A percentile compares a stretch with the other conserved stretches of the same genome.
Evolutionary conservation across 805 yeast genomes (phyloP).

Genomic region (Blastobotrys americana): DNA sequence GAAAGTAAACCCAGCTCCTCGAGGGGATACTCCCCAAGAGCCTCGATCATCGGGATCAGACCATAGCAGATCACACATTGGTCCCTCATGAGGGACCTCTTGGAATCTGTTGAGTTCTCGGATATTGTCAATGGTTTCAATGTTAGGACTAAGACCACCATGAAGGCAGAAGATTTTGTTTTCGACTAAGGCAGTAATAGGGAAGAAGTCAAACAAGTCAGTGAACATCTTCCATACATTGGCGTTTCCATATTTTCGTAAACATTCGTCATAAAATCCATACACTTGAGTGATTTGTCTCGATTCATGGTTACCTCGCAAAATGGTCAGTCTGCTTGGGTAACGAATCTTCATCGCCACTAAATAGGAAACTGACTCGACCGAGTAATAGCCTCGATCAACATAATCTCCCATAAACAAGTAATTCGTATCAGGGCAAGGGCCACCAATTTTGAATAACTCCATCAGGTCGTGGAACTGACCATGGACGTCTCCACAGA

Average conservation of each 20-base stretch:
- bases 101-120: conserved; percentile 88
- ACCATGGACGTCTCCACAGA: conserved; percentile 96
- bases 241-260: conserved; percentile 89
- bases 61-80: conserved; percentile 96
- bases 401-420: conserved; percentile 87
- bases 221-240: conserved; percentile 92
- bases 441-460: conserved; percentile 90
- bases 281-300: conserved; percentile 96
- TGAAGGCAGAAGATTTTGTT: conserved; percentile 89
- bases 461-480: conserved; percentile 96
- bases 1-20: conserved; percentile 99
- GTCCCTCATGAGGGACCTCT: conserved; percentile 97
- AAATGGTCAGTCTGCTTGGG: conserved; percentile 85
- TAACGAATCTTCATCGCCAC: conserved; percentile 93
- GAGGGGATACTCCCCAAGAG: conserved; percentile 97
- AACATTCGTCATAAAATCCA: conserved; percentile 94
- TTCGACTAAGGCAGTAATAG: conserved; percentile 91
- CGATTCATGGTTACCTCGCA: conserved; percentile 93
- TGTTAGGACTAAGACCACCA: conserved; percentile 97
- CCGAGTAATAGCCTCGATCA: conserved; percentile 83
- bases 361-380: conserved; percentile 83
- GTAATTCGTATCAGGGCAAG: conserved; percentile 88
- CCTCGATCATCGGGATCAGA: conserved; percentile 97
- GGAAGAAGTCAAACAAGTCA: conserved; percentile 89
- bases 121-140: conserved; percentile 90